Evolutionary conservation across 1,284 basidiomycete genomes (phyloP).

Genomic region (Hemileia vastatrix): DNA sequence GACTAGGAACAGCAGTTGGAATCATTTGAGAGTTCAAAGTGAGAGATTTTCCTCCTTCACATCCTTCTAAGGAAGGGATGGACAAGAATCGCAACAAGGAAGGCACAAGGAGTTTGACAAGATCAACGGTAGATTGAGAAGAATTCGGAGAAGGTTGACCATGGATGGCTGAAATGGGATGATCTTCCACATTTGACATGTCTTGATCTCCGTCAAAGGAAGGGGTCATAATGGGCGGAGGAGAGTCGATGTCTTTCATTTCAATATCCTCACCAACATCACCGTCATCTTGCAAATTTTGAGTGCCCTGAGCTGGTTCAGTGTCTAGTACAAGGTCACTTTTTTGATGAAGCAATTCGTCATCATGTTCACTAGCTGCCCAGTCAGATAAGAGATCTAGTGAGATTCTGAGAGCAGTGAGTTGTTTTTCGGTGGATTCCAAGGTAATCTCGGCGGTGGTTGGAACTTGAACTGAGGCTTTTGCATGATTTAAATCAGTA

Average conservation of each 20-base stretch:
- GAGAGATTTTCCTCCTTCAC: too few relatives aligned
- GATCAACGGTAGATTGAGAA: neutral
- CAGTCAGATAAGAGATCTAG: conserved; percentile 19
- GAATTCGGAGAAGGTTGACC: neutral
- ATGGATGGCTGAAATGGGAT: neutral
- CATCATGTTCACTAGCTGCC: conserved; percentile 15
- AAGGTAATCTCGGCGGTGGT: conserved; percentile 10
- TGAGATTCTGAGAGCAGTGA: conserved; percentile 11
- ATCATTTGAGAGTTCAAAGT: too few relatives aligned
- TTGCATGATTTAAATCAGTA: conserved; percentile 12
- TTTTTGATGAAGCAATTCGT: too few relatives aligned
- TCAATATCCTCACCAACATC: conserved; percentile 8
- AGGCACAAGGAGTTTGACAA: too few relatives aligned
- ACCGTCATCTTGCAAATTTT: neutral
- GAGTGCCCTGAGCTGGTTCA: neutral
- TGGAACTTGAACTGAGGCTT: conserved; percentile 17
- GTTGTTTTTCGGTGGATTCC: conserved; percentile 9
- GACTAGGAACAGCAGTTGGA: too few relatives aligned
- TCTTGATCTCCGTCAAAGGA: neutral
- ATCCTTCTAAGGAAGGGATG: too few relatives aligned
- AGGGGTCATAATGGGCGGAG: too few relatives aligned
- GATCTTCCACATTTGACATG: neutral
- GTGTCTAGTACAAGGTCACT: too few relatives aligned
- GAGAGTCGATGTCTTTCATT: conserved; percentile 16
- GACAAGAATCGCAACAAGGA: too few relatives aligned